Percentiles rank a stretch among this genome's conserved stretches.
Conservation (phyloP, 2,329 filamentous ascomycete genomes). For the Colletotrichum magnum region DNA sequence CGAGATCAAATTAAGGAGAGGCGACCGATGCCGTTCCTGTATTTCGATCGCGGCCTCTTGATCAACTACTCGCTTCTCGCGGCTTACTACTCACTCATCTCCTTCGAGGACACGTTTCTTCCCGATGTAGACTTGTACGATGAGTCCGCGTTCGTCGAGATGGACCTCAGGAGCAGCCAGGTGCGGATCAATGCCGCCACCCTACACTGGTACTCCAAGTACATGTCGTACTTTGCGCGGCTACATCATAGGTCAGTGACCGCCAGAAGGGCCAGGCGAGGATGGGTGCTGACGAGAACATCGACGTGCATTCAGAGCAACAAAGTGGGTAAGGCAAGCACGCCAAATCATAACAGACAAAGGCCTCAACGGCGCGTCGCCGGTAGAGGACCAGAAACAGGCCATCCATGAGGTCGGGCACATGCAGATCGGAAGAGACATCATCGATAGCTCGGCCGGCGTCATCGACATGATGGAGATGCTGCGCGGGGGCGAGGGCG, state of each 20-base stretch:
- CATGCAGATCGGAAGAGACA: background rate
- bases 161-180: slow-evolving; percentile 13
- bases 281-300: no score
- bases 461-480: slow-evolving; percentile 23
- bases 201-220: slow-evolving; percentile 26
- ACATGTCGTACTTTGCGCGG: slow-evolving; percentile 13
- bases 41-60: slow-evolving; percentile 23
- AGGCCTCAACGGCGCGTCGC: background rate
- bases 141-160: slow-evolving; percentile 5
- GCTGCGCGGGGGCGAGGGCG: background rate
- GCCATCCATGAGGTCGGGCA: background rate
- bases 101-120: slow-evolving; percentile 13
- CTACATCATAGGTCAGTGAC: slow-evolving; percentile 18
- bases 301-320: slow-evolving; percentile 3
- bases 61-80: slow-evolving; percentile 23
- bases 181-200: slow-evolving; percentile 28
- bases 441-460: slow-evolving; percentile 17
- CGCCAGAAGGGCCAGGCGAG: background rate
- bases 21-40: background rate
- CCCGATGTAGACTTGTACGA: slow-evolving; percentile 24
- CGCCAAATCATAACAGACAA: background rate
- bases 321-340: slow-evolving; percentile 25
- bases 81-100: background rate
- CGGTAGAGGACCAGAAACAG: background rate
- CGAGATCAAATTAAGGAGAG: slow-evolving; percentile 1